phyloP scores from a whole-genome alignment of 2,329 filamentous ascomycete species.

The Fonsecaea monophora region DNA sequence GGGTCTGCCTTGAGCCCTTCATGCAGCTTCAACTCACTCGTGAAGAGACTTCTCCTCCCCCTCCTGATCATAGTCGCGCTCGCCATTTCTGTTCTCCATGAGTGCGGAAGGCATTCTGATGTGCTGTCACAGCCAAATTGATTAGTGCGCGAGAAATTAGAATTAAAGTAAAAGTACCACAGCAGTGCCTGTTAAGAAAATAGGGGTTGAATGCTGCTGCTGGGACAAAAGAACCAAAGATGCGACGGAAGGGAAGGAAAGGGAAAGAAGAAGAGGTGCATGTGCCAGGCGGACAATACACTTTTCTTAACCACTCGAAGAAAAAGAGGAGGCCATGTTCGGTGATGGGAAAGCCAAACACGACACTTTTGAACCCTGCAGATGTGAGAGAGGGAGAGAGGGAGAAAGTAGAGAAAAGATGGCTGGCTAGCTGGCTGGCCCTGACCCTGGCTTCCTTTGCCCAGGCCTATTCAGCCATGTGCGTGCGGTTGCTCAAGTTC shows the following conservation, averaged over 20 bases:
- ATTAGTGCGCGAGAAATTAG: slow-evolving; percentile 3
- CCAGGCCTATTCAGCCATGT: background rate
- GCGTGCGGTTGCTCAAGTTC: background rate
- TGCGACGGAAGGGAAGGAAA: slow-evolving; percentile 2
- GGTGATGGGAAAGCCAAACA: background rate
- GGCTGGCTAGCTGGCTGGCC: slow-evolving; percentile 13
- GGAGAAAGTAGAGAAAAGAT: slow-evolving; percentile 5
- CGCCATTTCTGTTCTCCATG: slow-evolving; percentile 36
- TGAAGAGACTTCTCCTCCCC: slow-evolving; percentile 50
- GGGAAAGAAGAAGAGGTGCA: background rate
- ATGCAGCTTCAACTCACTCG: slow-evolving; percentile 45
- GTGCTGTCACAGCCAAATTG: background rate
- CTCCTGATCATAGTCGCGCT: slow-evolving; percentile 12
- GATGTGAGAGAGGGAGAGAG: background rate
- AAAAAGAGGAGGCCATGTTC: slow-evolving; percentile 1
- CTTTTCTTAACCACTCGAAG: background rate
- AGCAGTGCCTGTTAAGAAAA: background rate
- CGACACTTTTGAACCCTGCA: background rate
- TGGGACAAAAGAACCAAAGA: background rate
- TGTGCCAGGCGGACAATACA: background rate
- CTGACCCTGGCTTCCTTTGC: background rate
- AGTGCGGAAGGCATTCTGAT: background rate
- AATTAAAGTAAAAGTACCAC: background rate
- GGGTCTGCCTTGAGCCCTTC: too few relatives aligned
- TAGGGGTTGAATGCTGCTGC: background rate